phyloP scores from a whole-genome alignment of 306 rosid species.

The Gleditsia sinensis region DNA sequence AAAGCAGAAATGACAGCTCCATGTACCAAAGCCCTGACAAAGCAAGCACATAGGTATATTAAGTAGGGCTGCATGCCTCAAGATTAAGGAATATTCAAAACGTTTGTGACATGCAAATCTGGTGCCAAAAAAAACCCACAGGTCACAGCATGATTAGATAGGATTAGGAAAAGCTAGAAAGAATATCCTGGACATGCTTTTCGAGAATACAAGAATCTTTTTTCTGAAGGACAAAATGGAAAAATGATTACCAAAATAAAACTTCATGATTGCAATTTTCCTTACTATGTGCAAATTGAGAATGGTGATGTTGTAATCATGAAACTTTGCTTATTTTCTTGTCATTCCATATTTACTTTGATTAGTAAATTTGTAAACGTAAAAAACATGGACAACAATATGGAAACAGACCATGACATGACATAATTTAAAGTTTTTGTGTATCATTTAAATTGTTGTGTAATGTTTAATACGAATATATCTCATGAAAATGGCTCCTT shows the following conservation, averaged over 20 bases:
- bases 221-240: neutral
- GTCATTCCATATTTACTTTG: neutral
- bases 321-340: neutral
- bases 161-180: neutral
- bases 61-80: neutral
- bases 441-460: no score
- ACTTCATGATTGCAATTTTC: neutral
- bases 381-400: no score
- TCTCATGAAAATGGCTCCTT: no score
- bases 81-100: neutral
- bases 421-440: no score
- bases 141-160: neutral
- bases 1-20: conserved; percentile 87
- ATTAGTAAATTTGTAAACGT: neutral
- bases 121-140: neutral
- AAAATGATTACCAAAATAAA: neutral
- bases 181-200: neutral
- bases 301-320: neutral
- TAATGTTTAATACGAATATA: no score
- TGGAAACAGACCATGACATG: no score
- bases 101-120: neutral
- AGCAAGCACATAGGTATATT: neutral
- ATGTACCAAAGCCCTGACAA: conserved; percentile 72
- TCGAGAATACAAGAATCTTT: neutral
- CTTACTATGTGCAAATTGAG: neutral